Evolutionary conservation across 2,329 filamentous ascomycete species (phyloP).

Genomic region (Fusarium pilosicola): DNA sequence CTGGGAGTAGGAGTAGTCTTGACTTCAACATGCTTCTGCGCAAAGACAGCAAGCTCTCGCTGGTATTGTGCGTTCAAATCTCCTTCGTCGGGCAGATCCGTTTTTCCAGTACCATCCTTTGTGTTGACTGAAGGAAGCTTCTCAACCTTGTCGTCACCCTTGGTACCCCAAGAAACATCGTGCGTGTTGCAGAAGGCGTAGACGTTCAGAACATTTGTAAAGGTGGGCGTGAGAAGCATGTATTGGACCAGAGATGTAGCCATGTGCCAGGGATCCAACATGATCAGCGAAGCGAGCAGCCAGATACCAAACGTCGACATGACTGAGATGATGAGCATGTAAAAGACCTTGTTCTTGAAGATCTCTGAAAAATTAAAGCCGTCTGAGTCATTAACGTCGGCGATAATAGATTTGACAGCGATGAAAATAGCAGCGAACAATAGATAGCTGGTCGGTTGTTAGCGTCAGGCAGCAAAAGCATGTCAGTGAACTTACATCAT

Average conservation of each 20-base stretch:
- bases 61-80: slow-evolving; percentile 97
- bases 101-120: slow-evolving; percentile 90
- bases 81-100: slow-evolving; percentile 92
- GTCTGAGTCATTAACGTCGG: slow-evolving; percentile 67
- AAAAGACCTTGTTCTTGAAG: slow-evolving; percentile 89
- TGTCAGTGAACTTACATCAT: slow-evolving; percentile 74
- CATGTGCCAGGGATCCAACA: slow-evolving; percentile 99
- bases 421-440: slow-evolving; percentile 97
- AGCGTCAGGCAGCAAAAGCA: slow-evolving; percentile 17
- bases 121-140: slow-evolving; percentile 88
- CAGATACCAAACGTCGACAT: slow-evolving; percentile 93
- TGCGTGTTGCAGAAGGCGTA: slow-evolving; percentile 99
- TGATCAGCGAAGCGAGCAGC: slow-evolving; percentile 89
- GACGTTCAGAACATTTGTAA: slow-evolving; percentile 98
- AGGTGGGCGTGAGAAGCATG: slow-evolving; percentile 91
- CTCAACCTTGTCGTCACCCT: slow-evolving; percentile 95
- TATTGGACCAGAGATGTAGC: slow-evolving; percentile 96
- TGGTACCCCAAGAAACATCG: slow-evolving; percentile 98
- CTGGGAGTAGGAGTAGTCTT: slow-evolving; percentile 67
- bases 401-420: slow-evolving; percentile 84
- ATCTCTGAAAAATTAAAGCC: slow-evolving; percentile 77
- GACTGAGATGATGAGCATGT: slow-evolving; percentile 91
- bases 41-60: slow-evolving; percentile 79
- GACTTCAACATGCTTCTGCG: slow-evolving; percentile 77
- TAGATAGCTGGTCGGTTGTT: slow-evolving; percentile 70